These are phyloP conservation scores for Claviceps digitariae DNA, from an alignment of 2,329 filamentous ascomycete species.

Conservation along the genomic window DNA sequence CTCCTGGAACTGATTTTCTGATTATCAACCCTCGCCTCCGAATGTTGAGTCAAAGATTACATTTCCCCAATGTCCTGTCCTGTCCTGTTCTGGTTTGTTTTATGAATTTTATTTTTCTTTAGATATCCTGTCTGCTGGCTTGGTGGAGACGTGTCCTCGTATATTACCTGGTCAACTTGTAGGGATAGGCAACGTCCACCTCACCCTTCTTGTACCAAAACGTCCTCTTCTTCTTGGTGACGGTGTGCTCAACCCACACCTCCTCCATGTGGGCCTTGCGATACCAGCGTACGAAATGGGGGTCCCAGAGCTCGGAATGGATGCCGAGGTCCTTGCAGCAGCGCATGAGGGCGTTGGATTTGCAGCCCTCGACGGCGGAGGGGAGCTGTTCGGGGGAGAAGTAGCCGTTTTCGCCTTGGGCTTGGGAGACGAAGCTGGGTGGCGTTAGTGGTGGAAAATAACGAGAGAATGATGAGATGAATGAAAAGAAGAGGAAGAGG, in stretches of 20 bases:
- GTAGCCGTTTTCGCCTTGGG: constrained; percentile 88
- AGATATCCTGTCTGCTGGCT: no score
- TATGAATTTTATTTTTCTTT: no score
- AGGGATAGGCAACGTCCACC: constrained; percentile 54
- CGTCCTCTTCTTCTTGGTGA: constrained; percentile 79
- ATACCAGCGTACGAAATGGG: constrained; percentile 74
- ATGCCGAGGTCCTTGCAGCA: constrained; percentile 98
- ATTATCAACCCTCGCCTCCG: no score
- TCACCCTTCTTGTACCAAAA: constrained; percentile 71
- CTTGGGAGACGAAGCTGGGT: constrained; percentile 72
- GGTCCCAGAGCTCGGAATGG: constrained; percentile 93
- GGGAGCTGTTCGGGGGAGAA: constrained; percentile 83
- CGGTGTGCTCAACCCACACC: constrained; percentile 77
- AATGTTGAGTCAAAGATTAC: no score
- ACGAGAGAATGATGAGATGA: background rate
- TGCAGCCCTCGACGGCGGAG: constrained; percentile 90
- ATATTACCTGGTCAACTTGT: constrained; percentile 23
- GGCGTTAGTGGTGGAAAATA: background rate
- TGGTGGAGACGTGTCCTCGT: no score
- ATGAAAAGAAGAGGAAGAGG: background rate
- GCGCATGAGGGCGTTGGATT: constrained; percentile 93
- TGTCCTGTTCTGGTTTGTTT: no score
- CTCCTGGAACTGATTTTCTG: no score
- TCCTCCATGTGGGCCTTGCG: constrained; percentile 62
- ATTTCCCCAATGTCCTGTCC: no score